Evolutionary conservation across 192 early-diverging fungal species (phyloP).

Genomic region (Backusella liffmaniae): DNA sequence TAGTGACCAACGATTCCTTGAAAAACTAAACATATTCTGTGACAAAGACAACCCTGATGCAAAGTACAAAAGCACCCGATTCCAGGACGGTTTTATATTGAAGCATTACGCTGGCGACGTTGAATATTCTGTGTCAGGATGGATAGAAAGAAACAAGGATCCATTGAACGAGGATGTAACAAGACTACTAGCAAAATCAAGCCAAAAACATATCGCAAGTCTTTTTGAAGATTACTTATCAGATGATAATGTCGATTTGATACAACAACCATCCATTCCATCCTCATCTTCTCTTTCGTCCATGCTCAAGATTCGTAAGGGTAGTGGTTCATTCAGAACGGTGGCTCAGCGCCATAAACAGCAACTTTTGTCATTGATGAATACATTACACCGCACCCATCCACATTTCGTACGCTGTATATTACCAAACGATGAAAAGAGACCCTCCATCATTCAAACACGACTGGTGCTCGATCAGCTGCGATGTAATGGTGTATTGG

Average conservation of each 20-base stretch:
- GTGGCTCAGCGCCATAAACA: slow-evolving; percentile 96
- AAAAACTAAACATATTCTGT: slow-evolving; percentile 90
- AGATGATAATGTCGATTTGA: slow-evolving; percentile 44
- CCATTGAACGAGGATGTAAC: slow-evolving; percentile 94
- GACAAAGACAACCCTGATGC: slow-evolving; percentile 67
- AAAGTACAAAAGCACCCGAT: slow-evolving; percentile 86
- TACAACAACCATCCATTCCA: slow-evolving; percentile 13
- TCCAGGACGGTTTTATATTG: slow-evolving; percentile 87
- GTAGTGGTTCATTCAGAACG: slow-evolving; percentile 88
- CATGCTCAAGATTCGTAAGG: slow-evolving; percentile 54
- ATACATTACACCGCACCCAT: slow-evolving; percentile 84
- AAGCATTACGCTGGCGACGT: slow-evolving; percentile 96
- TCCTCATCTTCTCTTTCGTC: slow-evolving; percentile 31
- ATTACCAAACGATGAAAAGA: slow-evolving; percentile 91
- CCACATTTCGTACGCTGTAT: slow-evolving; percentile 99
- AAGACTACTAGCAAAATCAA: slow-evolving; percentile 77
- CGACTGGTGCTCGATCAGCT: slow-evolving; percentile 91
- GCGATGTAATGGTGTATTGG: slow-evolving; percentile 95
- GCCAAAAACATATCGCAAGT: slow-evolving; percentile 72
- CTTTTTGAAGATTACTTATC: slow-evolving; percentile 83
- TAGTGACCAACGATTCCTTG: slow-evolving; percentile 91
- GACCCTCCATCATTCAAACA: slow-evolving; percentile 77
- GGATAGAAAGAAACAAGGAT: slow-evolving; percentile 99
- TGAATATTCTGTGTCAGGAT: slow-evolving; percentile 86
- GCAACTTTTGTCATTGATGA: slow-evolving; percentile 85